A percentile compares a stretch with the other conserved stretches of the same genome.
These are phyloP conservation scores for Penicillium thymicola DNA, from an alignment of 2,329 filamentous ascomycete species.

Conservation along the genomic window DNA sequence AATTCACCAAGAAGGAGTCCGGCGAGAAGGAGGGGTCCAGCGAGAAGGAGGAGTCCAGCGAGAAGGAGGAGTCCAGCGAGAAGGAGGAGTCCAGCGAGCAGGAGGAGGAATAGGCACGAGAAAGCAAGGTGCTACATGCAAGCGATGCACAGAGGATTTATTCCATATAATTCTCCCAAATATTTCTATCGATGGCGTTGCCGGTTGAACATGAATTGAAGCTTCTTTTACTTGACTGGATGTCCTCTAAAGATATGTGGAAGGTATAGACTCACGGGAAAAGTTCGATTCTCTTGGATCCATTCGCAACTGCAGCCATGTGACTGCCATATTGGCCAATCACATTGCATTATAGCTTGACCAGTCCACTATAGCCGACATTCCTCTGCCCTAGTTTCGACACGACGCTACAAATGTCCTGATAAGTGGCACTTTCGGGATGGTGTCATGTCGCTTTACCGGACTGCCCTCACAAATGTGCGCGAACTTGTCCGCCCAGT, in stretches of 20 bases:
- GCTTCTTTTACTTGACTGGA: background rate
- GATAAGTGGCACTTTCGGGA: background rate
- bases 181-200: conserved; percentile 5
- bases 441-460: background rate
- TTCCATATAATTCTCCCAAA: background rate
- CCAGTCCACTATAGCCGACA: background rate
- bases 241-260: background rate
- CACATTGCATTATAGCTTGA: background rate
- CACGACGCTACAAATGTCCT: background rate
- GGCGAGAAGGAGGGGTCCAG: background rate
- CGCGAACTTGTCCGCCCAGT: background rate
- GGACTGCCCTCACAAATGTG: background rate
- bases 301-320: background rate
- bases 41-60: background rate
- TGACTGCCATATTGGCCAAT: background rate
- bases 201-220: conserved; percentile 4
- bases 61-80: background rate
- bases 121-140: background rate
- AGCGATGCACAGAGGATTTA: background rate
- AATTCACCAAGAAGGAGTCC: conserved; percentile 6
- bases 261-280: background rate
- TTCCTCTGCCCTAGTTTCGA: background rate
- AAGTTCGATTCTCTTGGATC: background rate
- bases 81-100: background rate
- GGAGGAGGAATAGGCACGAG: background rate